Base-by-base conservation (phyloP, 1,139 yeast species). In the Debaryomycetaceae sp. region DNA sequence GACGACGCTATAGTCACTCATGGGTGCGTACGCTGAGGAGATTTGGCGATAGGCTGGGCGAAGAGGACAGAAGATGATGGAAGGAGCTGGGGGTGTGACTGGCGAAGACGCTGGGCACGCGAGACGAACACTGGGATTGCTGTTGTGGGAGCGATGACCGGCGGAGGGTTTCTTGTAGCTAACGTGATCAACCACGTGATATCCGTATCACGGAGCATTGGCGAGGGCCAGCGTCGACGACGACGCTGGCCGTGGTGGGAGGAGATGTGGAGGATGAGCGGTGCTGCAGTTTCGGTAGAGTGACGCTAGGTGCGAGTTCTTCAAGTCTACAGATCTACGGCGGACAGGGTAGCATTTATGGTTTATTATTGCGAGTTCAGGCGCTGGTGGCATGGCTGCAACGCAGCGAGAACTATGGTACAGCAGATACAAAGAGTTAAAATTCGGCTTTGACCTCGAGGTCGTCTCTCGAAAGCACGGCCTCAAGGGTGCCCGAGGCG, bases 401-500 rank as follows among this genome's bases (percentile, higher is more conserved):
- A 27, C 11, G 11, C 11, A 27, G 31, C 31, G 4, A 8, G 31
- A 11, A 27, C 31, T 27, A 27, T 27, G 31, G 11, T 27, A 27
- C 31, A 27, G 2, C 11, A 7, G 31, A 27, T 8, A 27, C 8
- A 27, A 27, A 11, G 36, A 9, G 20, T 46, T 66, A 74, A 51
- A 74, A 74, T 49, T 74, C 79, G 38, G 78, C 79, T 59, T 69
- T 72, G 51, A 61, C 58, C 54, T 70, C 68, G 56, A 74, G 70
- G 55, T 73, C 77, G 46, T 69, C 72, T 50, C 75, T 64, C 41
- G 62, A 51, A 57, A 83, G 72, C 43, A 87, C 75, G 42, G 78
- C 72, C 49, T 86, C 89, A 58, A 90, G 75, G 45, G 81, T 78
- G 47, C 96, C 96, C 40, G 91, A 75, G 44, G 96, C 75, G 24